Conservation (phyloP, 768 basidiomycete species). For the Krasilnikovozyma curviuscula region DNA sequence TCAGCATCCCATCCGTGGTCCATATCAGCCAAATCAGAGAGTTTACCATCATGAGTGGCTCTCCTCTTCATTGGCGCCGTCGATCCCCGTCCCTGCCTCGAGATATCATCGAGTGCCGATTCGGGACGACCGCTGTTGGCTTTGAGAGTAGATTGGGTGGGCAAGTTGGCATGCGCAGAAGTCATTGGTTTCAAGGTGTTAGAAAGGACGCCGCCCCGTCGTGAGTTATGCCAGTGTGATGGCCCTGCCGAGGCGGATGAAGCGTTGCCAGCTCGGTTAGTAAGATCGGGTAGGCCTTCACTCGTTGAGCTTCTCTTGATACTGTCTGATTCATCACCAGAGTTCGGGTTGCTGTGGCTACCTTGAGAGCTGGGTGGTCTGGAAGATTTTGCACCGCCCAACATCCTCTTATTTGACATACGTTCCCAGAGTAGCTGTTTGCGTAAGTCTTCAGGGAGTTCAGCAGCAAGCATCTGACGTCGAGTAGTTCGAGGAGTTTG, state of each 20-base stretch:
- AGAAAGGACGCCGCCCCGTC: background rate
- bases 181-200: conserved; percentile 8
- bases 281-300: background rate
- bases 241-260: background rate
- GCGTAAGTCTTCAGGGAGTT: conserved; percentile 66
- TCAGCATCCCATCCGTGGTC: conserved; percentile 12
- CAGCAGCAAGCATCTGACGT: conserved; percentile 60
- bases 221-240: background rate
- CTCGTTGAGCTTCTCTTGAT: background rate
- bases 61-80: background rate
- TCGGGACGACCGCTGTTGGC: background rate
- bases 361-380: background rate
- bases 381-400: conserved; percentile 13
- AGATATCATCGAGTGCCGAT: background rate
- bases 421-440: conserved; percentile 58
- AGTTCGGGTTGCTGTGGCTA: background rate
- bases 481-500: conserved; percentile 73
- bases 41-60: conserved; percentile 3
- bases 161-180: background rate
- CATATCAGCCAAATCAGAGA: background rate
- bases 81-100: background rate
- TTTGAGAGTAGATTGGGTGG: background rate
- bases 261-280: background rate
- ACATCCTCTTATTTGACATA: conserved; percentile 19
- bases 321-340: background rate